Evolutionary conservation across 768 basidiomycete genomes (phyloP), one percentile per base, ranked within the genome.

Genomic region (Boletus insuetus): DNA sequence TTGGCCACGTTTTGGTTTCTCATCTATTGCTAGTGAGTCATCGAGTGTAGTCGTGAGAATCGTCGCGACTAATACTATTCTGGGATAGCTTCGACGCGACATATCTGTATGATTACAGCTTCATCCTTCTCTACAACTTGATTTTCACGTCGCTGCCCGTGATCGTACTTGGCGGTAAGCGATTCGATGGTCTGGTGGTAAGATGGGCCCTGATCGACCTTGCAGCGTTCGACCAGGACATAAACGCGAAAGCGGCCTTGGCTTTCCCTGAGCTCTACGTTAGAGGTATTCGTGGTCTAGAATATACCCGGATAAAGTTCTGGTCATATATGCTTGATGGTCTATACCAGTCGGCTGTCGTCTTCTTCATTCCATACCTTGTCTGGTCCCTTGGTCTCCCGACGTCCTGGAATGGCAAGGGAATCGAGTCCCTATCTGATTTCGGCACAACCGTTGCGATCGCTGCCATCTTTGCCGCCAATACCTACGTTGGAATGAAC

Each of bases 211-310:
- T 62, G 24, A 66, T 34, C 43, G 41, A 39, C 46, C 19, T 44
- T 54, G 34, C 51, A 53, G 91, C 94, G 20, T 96, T 97, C 68
- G 96, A 98, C 72, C 94, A 98, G 74, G 96, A 98, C 69, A 79
- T 96, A 64, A 92, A 94, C 66, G 88, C 91, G 19, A 83, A 85
- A 69, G 93, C 91, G 0, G 91, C 91, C 0, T 74, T 97, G 32
- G 94, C 93, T 7, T 97, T 91, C 75, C 96, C 96, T 6, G 91
- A 94, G 63, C 84, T 98, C n/a, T 98, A 98, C 69, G 79, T 94
- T 59, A 87, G 95, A 37, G 96, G 96, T 24, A 97, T 98, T 58
- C 84, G 87, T 16, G 94, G 95, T 20, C 77, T 94, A 16, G 96
- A 97, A 64, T 98, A 97, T 73, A 97, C 94, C 17, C 84, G 92